Percentiles rank a stretch among this genome's conserved stretches.
Conservation (phyloP, 768 basidiomycete species). For the Tylopilus subfusipes region DNA sequence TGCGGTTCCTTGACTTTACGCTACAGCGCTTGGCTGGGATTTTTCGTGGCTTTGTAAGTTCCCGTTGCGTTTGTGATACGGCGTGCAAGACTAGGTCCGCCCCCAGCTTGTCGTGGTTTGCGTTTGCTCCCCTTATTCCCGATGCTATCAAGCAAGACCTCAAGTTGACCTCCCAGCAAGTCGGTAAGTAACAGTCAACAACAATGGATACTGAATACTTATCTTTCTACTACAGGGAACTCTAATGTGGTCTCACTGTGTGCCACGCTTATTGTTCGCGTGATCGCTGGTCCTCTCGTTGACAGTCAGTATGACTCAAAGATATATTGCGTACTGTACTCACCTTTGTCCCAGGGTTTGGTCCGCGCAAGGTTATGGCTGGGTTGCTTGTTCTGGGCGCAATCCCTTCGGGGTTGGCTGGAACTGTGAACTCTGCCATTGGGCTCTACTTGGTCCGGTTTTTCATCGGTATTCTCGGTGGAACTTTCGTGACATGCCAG, state of each 20-base stretch:
- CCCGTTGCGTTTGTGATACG: background rate
- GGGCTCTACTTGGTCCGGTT: constrained; percentile 48
- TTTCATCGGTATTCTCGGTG: constrained; percentile 60
- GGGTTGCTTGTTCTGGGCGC: constrained; percentile 4
- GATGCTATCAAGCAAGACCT: constrained; percentile 54
- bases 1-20: background rate
- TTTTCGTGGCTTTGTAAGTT: constrained; percentile 7
- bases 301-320: constrained; percentile 29
- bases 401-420: constrained; percentile 7
- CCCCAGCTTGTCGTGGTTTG: constrained; percentile 47
- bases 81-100: background rate
- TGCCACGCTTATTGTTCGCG: constrained; percentile 47
- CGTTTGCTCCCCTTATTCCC: constrained; percentile 58
- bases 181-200: constrained; percentile 29
- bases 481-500: constrained; percentile 58
- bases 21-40: constrained; percentile 3
- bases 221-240: constrained; percentile 30
- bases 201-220: background rate
- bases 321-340: background rate
- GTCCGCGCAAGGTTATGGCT: constrained; percentile 8
- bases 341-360: background rate
- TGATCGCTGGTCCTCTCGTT: constrained; percentile 48
- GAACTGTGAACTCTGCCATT: constrained; percentile 36
- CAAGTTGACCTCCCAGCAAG: constrained; percentile 42
- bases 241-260: constrained; percentile 48